Conservation (phyloP, 768 basidiomycete genomes). For the Pleurotus sapidus region DNA sequence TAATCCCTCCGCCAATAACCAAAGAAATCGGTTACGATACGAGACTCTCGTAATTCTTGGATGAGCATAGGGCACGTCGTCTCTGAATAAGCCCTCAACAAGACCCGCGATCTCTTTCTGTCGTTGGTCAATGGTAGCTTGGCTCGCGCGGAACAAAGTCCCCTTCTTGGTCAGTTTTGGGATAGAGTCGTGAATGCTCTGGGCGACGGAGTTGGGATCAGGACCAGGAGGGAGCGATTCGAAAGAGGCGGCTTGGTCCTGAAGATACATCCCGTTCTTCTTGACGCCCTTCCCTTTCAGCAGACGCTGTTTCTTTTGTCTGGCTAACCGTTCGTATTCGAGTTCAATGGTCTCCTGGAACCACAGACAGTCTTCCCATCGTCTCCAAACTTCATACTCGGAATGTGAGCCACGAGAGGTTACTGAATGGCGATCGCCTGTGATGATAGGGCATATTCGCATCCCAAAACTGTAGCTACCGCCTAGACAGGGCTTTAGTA, state of each 20-base stretch:
- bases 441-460: conserved; percentile 46
- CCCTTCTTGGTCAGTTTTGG: conserved; percentile 72
- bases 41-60: conserved; percentile 58
- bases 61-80: conserved; percentile 65
- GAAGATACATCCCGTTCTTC: conserved; percentile 66
- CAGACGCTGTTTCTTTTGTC: conserved; percentile 66
- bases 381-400: conserved; percentile 75
- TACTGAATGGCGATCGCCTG: conserved; percentile 25
- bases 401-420: conserved; percentile 30
- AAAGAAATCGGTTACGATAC: conserved; percentile 71
- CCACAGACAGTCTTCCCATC: conserved; percentile 81
- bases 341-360: conserved; percentile 70
- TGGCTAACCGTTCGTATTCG: conserved; percentile 62
- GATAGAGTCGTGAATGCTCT: conserved; percentile 61
- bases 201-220: conserved; percentile 66
- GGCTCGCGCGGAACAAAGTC: conserved; percentile 69
- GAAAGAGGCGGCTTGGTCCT: conserved; percentile 77
- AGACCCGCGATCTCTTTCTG: conserved; percentile 59
- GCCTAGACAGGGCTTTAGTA: conserved; percentile 31
- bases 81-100: conserved; percentile 54
- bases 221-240: conserved; percentile 84
- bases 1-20: conserved; percentile 73
- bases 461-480: conserved; percentile 59
- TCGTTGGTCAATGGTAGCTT: conserved; percentile 62
- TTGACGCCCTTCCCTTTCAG: conserved; percentile 76